Percentiles rank a stretch among this genome's conserved stretches.
Evolutionary conservation across 768 basidiomycete species (phyloP).

Genomic region (Cystobasidium onofrii): DNA sequence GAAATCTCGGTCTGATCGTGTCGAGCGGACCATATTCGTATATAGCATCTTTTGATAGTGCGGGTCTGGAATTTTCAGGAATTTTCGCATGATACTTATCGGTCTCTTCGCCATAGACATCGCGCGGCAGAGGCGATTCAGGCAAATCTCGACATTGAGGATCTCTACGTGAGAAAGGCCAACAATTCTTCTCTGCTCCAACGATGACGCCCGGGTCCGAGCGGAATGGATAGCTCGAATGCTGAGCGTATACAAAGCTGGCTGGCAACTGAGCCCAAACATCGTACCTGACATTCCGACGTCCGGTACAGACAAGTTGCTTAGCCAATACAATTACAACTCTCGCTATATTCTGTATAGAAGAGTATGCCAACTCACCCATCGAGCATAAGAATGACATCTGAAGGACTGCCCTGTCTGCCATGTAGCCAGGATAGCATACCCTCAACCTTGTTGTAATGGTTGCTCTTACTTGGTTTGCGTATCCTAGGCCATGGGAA

Average conservation of each 20-base stretch:
- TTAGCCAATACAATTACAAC: no score
- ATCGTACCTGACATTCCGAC: background rate
- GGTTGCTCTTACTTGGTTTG: no score
- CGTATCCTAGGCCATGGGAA: no score
- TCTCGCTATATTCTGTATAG: no score
- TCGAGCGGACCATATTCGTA: background rate
- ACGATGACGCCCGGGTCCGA: background rate
- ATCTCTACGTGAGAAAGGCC: background rate
- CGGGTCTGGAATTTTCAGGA: background rate
- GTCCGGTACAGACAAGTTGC: no score
- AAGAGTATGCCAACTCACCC: no score
- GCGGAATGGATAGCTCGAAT: background rate
- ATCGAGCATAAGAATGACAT: background rate
- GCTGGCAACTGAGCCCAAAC: background rate
- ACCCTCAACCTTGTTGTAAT: background rate
- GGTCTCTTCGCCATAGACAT: background rate
- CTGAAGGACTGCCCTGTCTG: background rate
- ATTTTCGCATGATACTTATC: background rate
- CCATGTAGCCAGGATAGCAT: background rate
- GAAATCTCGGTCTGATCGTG: background rate
- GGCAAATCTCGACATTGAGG: background rate
- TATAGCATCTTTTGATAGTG: background rate
- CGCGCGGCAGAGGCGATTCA: background rate
- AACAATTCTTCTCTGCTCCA: conserved; percentile 13
- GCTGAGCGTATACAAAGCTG: background rate